phyloP scores from a whole-genome alignment of 1,139 yeast species.

The Pichia sp. region DNA sequence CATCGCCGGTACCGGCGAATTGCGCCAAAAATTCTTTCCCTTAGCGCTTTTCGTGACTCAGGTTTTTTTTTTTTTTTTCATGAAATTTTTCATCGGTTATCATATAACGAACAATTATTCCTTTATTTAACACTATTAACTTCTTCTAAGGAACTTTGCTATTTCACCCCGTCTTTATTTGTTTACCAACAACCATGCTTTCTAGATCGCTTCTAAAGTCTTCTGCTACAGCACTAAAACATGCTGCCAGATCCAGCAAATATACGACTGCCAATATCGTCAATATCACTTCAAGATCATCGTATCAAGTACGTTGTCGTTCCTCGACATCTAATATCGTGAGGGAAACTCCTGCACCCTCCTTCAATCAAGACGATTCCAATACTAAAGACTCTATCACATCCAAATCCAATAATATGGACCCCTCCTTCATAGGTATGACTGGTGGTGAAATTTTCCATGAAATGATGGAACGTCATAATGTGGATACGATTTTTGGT shows the following conservation, averaged over 20 bases:
- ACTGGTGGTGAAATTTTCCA: slow-evolving; percentile 98
- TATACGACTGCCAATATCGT: neutral
- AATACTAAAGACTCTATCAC: neutral
- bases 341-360: slow-evolving; percentile 25
- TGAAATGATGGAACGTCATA: slow-evolving; percentile 96
- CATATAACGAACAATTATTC: no score
- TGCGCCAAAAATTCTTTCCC: no score
- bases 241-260: neutral
- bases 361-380: slow-evolving; percentile 13
- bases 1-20: no score
- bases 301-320: slow-evolving; percentile 5
- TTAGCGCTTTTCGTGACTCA: no score
- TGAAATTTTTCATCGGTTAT: no score
- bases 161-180: no score
- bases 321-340: slow-evolving; percentile 22
- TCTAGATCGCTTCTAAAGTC: neutral
- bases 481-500: slow-evolving; percentile 91
- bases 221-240: neutral
- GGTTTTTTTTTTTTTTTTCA: no score
- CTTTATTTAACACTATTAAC: no score
- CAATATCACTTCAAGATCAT: neutral
- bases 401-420: slow-evolving; percentile 34
- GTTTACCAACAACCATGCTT: neutral
- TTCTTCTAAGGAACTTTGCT: no score
- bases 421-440: slow-evolving; percentile 84